These are phyloP conservation scores for Hymenochaete sp. DNA, from an alignment of 1,284 basidiomycete species.

Conservation along the genomic window DNA sequence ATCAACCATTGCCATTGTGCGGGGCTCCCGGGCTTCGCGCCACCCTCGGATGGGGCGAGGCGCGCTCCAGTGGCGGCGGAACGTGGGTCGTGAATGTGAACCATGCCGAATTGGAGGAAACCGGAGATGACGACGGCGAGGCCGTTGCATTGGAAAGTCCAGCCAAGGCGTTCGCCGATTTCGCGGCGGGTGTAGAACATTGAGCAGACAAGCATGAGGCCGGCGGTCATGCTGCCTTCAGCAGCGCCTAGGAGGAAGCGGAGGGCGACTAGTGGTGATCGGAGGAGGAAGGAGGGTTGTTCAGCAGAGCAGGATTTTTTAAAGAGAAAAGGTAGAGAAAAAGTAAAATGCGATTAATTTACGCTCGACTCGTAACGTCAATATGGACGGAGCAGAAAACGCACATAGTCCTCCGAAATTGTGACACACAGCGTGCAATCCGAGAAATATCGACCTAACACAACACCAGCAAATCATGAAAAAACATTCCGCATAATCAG, in stretches of 20 bases:
- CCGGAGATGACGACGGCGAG: conserved; percentile 27
- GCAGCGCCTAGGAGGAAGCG: conserved; percentile 28
- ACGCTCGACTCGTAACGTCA: too few species aligned
- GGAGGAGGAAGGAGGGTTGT: background rate
- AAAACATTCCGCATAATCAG: background rate
- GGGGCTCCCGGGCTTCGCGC: conserved; percentile 19
- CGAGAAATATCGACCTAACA: conserved; percentile 14
- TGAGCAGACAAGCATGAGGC: conserved; percentile 26
- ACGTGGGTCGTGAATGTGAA: conserved; percentile 23
- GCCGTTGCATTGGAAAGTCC: conserved; percentile 26
- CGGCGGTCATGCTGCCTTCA: conserved; percentile 26
- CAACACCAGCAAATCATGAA: background rate
- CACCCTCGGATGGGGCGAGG: too few species aligned
- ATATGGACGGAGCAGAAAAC: too few species aligned
- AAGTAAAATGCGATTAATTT: background rate
- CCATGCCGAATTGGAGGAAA: conserved; percentile 28
- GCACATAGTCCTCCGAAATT: conserved; percentile 17
- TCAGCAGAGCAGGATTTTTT: background rate
- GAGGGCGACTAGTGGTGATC: conserved; percentile 21
- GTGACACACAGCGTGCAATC: conserved; percentile 17
- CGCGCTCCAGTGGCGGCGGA: too few species aligned
- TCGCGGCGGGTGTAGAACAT: conserved; percentile 28
- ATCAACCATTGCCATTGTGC: conserved; percentile 26
- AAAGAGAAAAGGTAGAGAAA: background rate
- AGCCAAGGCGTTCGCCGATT: conserved; percentile 27